Conservation (phyloP, 352 stramenopile genomes). For the Globisporangium middletonii region DNA sequence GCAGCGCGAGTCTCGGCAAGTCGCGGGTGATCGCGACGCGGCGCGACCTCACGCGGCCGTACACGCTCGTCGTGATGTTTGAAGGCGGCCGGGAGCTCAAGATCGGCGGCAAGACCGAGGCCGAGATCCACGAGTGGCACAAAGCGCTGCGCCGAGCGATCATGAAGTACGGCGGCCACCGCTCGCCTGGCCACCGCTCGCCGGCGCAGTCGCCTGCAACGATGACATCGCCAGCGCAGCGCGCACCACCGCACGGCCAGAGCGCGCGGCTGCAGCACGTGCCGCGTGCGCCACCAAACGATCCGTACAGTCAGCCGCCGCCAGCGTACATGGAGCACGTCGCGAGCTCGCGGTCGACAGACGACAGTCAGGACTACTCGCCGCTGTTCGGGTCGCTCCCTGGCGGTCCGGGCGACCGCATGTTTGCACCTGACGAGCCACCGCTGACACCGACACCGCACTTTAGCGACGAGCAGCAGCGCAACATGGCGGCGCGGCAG, state of each 20-base stretch:
- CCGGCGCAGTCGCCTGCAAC: neutral
- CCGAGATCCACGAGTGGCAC: slow-evolving; percentile 70
- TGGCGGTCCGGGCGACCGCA: neutral
- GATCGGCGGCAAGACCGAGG: slow-evolving; percentile 52
- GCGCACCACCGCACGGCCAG: neutral
- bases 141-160: slow-evolving; percentile 45
- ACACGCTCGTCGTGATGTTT: slow-evolving; percentile 58
- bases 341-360: neutral
- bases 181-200: slow-evolving; percentile 17
- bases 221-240: slow-evolving; percentile 2
- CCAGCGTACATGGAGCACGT: slow-evolving; percentile 3
- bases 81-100: slow-evolving; percentile 60
- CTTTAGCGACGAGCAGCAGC: slow-evolving; percentile 9
- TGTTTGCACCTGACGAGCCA: neutral
- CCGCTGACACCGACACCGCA: slow-evolving; percentile 1
- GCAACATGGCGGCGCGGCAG: slow-evolving; percentile 16
- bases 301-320: neutral
- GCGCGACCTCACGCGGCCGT: slow-evolving; percentile 47
- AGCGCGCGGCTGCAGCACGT: neutral
- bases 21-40: slow-evolving; percentile 49
- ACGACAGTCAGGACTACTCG: slow-evolving; percentile 4
- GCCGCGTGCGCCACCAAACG: neutral
- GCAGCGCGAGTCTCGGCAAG: slow-evolving; percentile 34
- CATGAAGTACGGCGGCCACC: slow-evolving; percentile 27
- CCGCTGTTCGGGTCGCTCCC: slow-evolving; percentile 11